Evolutionary conservation across 805 yeast species (phyloP), one percentile per base, ranked within the genome.

Genomic region (Kazachstania psychrophila): DNA sequence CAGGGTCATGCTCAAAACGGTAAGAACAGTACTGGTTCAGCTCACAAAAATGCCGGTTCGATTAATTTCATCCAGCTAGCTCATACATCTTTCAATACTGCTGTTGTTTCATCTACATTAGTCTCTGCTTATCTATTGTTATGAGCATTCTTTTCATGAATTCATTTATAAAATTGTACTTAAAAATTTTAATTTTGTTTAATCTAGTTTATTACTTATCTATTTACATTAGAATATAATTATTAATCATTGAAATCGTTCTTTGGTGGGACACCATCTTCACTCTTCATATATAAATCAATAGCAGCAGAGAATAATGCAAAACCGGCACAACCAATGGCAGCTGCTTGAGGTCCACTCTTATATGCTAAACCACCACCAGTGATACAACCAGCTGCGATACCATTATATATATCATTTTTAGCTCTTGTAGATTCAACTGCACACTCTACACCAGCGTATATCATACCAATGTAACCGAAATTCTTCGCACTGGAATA

Each of bases 351-450:
- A 1, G 98, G 98, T 1, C 98, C 98, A 33, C 92, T 76, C 55
- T 82, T 85, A 48, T 83, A 72, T 2, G 96, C 94, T 36, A 92
- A 70, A 0, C 95, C 96, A 23, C 95, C 98, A 30, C 98, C 98
- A 1, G 98, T 92, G 25, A 89, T 67, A 62, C 96, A 92, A 2
- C 98, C 98, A 4, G 97, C 97, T 30, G 75, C 70, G 2, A 85
- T 75, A 31, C 96, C 96, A 56, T 92, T 92, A 63, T 79, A 86
- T 9, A 89, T 73, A 60, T 92, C 98, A 52, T 82, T 87, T 52
- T 84, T 87, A 2, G 95, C 96, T 50, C 97, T 70, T 36, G 75
- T 51, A 20, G 92, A 75, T 58, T 88, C 96, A 34, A 88, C 75
- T 31, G 78, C 71, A 66, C 97, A 88, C 56, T 88, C 97, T 2